These are phyloP conservation scores for Crithidia brevicula DNA, from an alignment of 208 protist genomes.

Conservation along the genomic window DNA sequence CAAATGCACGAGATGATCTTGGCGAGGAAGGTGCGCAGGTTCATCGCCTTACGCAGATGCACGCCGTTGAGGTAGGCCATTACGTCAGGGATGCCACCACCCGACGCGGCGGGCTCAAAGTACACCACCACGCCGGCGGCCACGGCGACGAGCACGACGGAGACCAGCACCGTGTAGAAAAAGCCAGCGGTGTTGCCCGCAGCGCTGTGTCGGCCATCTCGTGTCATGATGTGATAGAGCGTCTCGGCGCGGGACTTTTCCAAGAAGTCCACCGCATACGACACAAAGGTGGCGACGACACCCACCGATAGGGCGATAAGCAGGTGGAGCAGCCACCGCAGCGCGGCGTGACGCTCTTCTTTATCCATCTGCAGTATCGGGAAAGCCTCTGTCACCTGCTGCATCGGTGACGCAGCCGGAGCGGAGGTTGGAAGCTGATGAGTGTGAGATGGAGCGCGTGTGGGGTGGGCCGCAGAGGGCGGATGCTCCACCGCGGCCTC, in stretches of 20 bases:
- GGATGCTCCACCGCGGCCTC: not conserved
- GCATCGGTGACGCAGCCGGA: not conserved
- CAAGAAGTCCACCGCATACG: conserved; percentile 69
- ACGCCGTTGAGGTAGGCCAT: conserved; percentile 95
- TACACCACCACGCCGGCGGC: conserved; percentile 77
- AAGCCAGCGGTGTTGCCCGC: conserved; percentile 45
- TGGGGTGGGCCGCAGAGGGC: not conserved
- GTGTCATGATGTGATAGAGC: conserved; percentile 48
- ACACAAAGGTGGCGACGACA: conserved; percentile 70
- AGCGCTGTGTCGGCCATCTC: conserved; percentile 5
- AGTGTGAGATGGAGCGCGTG: not conserved
- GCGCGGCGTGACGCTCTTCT: conserved; percentile 53
- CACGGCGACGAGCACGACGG: conserved; percentile 54
- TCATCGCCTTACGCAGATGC: conserved; percentile 88
- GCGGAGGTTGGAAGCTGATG: not conserved
- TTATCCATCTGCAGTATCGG: conserved; percentile 43
- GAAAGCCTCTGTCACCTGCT: conserved; percentile 20
- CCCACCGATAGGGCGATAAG: conserved; percentile 85
- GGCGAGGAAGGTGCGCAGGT: conserved; percentile 82
- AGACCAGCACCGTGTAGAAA: conserved; percentile 53
- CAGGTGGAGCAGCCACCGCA: conserved; percentile 88
- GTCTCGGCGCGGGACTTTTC: conserved; percentile 53
- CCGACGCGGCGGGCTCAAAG: conserved; percentile 83
- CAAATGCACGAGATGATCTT: conserved; percentile 90
- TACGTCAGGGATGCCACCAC: conserved; percentile 90